These are phyloP conservation scores for Alternaria hordeiaustralica DNA, from an alignment of 2,329 filamentous ascomycete genomes.

Conservation along the genomic window DNA sequence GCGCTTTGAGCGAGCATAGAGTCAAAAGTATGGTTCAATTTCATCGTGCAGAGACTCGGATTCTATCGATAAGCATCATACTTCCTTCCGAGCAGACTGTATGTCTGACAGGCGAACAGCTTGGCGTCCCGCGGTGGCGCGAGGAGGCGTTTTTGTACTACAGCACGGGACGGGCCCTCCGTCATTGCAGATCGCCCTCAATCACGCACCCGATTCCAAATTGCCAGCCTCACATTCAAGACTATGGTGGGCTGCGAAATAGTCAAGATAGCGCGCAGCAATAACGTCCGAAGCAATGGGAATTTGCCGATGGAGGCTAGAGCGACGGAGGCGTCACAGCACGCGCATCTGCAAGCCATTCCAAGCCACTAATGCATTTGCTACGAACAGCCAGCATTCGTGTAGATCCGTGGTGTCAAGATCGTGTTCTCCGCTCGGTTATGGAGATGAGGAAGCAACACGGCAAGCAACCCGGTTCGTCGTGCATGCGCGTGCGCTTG, in stretches of 20 bases:
- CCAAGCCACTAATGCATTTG: constrained; percentile 33
- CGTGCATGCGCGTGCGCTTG: constrained; percentile 20
- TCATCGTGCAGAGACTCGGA: background rate
- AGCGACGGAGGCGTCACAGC: background rate
- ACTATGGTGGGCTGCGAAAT: background rate
- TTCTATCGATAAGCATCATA: background rate
- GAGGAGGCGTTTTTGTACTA: constrained; percentile 30
- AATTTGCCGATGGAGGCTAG: background rate
- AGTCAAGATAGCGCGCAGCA: constrained; percentile 10
- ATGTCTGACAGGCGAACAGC: background rate
- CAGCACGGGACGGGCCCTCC: constrained; percentile 4
- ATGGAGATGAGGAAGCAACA: constrained; percentile 25
- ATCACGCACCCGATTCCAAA: constrained; percentile 18
- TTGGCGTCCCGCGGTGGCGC: background rate
- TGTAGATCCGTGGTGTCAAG: background rate
- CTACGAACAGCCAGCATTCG: constrained; percentile 17
- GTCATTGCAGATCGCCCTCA: constrained; percentile 1
- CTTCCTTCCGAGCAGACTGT: background rate
- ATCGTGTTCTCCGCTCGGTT: constrained; percentile 8
- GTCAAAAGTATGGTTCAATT: background rate
- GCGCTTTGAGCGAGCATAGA: background rate
- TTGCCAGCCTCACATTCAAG: constrained; percentile 3
- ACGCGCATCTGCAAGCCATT: constrained; percentile 37
- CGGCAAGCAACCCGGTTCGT: constrained; percentile 35
- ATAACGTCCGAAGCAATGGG: constrained; percentile 8